Evolutionary conservation across 768 basidiomycete genomes (phyloP), one percentile per base, ranked within the genome.

Genomic region (Daedaleopsis sinensis): DNA sequence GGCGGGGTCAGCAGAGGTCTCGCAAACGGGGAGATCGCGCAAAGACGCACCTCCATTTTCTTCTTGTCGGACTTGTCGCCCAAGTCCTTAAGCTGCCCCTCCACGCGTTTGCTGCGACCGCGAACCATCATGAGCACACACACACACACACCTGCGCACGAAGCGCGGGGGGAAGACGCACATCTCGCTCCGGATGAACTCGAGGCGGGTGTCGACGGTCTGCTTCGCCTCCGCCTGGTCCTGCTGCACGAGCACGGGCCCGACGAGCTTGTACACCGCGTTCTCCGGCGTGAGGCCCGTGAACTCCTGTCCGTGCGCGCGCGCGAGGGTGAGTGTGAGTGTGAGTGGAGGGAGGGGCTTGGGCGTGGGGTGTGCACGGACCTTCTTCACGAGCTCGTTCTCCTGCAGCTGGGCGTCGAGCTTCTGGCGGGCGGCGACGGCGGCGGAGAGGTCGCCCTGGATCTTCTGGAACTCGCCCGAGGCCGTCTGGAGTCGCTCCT

Each of bases 371-470:
- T 27, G 16, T 46, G 55, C 44, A 38, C 73, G 19, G 42, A 90
- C 96, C 84, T 96, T 93, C 72, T 93, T 87, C 48, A 98, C 96
- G 51, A 87, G 78, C 73, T 97, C 93, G 75, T 95, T 97, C 77
- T 98, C 96, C 7, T 89, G 88, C 47, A 90, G 76, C 72, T 97
- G 95, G 0, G 94, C 87, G 63, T 96, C 96, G n/a, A 98, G 82
- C 56, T 85, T 83, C 67, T 96, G 93, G 47, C 91, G 81, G 15
- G 86, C 88, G 65, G 94, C 93, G 39, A 98, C 89, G 5, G 84
- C 80, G 57, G 78, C 80, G 1, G 87, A 79, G 43, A 94, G 77
- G 62, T 96, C 93, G 2, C 75, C 70, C 70, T 97, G 94, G 9
- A 95, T 69, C 68, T 90, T 92, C 69, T 94, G 90, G 70, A 88